These are phyloP conservation scores for Penicillium paneum DNA, from an alignment of 2,329 filamentous ascomycete genomes.

Conservation along the genomic window DNA sequence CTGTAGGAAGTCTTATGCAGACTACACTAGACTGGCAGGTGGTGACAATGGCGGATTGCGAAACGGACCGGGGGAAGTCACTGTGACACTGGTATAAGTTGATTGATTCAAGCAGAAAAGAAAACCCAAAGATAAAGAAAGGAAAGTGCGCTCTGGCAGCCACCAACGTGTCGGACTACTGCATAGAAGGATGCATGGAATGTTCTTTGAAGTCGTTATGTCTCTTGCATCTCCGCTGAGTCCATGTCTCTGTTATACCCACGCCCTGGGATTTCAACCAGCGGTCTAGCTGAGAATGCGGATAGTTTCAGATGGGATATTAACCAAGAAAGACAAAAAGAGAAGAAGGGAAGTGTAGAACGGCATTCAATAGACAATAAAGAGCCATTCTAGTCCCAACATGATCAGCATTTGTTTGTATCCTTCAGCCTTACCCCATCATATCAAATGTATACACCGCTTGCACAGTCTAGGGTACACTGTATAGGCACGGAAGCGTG, in stretches of 20 bases:
- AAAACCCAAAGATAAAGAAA: slow-evolving; percentile 1
- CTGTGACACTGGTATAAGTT: slow-evolving; percentile 7
- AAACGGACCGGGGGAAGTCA: slow-evolving; percentile 14
- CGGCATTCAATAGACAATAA: not conserved
- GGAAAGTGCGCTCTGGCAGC: slow-evolving; percentile 7
- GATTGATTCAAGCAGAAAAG: not conserved
- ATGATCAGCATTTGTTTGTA: not conserved
- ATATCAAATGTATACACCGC: not conserved
- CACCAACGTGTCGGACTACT: slow-evolving; percentile 24
- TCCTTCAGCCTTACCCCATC: not conserved
- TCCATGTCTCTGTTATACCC: slow-evolving; percentile 3
- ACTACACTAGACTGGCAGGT: slow-evolving; percentile 6
- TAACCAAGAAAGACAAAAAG: not conserved
- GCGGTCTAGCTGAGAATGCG: slow-evolving; percentile 8
- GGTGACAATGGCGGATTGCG: slow-evolving; percentile 13
- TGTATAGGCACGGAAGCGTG: not conserved
- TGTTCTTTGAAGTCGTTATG: slow-evolving; percentile 22
- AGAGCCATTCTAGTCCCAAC: not conserved
- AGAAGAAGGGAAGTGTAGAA: not conserved
- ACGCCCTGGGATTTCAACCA: slow-evolving; percentile 11
- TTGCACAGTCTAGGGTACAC: not conserved
- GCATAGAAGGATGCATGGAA: slow-evolving; percentile 38
- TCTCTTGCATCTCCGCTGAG: not conserved
- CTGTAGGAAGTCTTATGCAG: slow-evolving; percentile 2
- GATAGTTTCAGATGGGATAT: not conserved